Conservation (phyloP, 306 rosid species). For the Clitoria ternatea region DNA sequence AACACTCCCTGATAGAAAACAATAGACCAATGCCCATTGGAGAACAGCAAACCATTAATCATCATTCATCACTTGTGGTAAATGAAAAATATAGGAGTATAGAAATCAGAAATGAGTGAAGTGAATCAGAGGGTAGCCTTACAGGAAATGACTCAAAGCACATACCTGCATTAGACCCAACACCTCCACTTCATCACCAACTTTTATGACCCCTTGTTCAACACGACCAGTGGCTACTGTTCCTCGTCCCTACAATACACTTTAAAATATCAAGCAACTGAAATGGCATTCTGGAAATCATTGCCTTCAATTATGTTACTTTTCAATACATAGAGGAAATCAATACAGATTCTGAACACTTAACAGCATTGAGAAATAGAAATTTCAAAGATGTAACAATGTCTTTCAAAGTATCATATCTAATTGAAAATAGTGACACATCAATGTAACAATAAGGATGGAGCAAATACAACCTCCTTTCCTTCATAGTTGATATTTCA, state of each 20-base stretch:
- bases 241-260: slow-evolving; percentile 84
- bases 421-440: background rate
- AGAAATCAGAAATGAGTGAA: slow-evolving; percentile 17
- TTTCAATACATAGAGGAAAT: slow-evolving; percentile 1
- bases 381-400: background rate
- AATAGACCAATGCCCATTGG: background rate
- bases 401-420: background rate
- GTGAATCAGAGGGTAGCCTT: background rate
- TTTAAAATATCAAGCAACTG: slow-evolving; percentile 1
- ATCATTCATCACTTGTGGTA: background rate
- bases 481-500: too few species aligned
- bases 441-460: background rate
- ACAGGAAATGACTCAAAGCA: background rate
- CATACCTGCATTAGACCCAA: slow-evolving; percentile 87
- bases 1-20: background rate
- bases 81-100: background rate
- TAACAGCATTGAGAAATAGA: background rate
- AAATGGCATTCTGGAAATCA: background rate
- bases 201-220: slow-evolving; percentile 87
- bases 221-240: slow-evolving; percentile 98
- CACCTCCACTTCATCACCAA: slow-evolving; percentile 96
- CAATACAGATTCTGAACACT: slow-evolving; percentile 16
- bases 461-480: background rate
- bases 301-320: background rate
- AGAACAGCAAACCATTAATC: slow-evolving; percentile 1